phyloP scores from a whole-genome alignment of 225 moss, liverwort and hornwort species.

The Pseudoscleropodium purum region DNA sequence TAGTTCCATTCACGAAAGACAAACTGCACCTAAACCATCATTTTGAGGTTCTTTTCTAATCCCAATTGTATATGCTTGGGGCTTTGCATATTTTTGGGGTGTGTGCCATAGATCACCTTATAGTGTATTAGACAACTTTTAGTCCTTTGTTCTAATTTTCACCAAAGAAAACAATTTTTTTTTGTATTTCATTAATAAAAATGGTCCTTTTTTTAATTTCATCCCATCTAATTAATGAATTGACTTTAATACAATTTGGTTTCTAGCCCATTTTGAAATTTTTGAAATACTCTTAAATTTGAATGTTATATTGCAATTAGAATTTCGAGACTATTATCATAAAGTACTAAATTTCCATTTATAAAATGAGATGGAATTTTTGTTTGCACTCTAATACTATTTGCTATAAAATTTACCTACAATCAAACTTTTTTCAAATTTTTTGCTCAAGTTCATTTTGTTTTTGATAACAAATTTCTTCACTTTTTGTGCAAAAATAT shows the following conservation, averaged over 20 bases:
- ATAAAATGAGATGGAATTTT: not conserved
- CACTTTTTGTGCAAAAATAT: not conserved
- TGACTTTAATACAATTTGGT: not conserved
- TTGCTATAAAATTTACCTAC: not conserved
- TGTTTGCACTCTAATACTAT: not conserved
- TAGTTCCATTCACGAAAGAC: too few relatives aligned
- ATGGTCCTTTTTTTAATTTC: too few relatives aligned
- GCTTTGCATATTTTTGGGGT: too few relatives aligned
- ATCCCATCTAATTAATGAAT: not conserved
- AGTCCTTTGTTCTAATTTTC: not conserved
- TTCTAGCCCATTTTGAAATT: not conserved
- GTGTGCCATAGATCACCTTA: too few relatives aligned
- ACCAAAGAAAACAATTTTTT: not conserved
- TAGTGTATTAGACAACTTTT: not conserved
- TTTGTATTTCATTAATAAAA: too few relatives aligned
- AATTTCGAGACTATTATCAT: not conserved
- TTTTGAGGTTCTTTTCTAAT: too few relatives aligned
- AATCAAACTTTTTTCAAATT: rapidly evolving
- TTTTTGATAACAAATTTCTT: not conserved
- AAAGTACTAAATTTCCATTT: not conserved
- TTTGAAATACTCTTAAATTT: not conserved
- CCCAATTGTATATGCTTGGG: too few relatives aligned
- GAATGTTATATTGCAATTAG: too few relatives aligned
- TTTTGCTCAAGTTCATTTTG: not conserved
- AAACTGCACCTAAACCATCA: too few relatives aligned